Conservation (phyloP, 768 basidiomycete species). For the Pleurotus djamor region DNA sequence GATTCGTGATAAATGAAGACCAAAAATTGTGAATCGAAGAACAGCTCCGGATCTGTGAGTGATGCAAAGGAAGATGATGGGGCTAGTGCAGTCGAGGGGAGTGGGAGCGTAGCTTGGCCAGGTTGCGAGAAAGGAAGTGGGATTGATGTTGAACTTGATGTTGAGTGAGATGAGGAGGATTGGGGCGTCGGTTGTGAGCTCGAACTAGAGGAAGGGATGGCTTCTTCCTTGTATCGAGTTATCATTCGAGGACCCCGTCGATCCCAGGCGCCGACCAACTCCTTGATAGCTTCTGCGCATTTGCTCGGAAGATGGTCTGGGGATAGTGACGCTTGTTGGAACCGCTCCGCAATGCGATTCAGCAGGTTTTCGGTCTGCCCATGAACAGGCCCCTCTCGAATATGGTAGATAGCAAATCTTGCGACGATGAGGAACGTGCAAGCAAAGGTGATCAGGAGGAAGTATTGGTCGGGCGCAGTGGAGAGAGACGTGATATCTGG, state of each 20-base stretch:
- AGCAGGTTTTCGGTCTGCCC: slow-evolving; percentile 37
- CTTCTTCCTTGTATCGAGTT: neutral
- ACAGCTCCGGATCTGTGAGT: slow-evolving; percentile 25
- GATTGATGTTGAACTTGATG: neutral
- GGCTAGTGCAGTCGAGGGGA: neutral
- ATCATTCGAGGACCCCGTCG: slow-evolving; percentile 15
- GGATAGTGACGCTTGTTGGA: slow-evolving; percentile 29
- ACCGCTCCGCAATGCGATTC: slow-evolving; percentile 26
- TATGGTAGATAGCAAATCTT: slow-evolving; percentile 38
- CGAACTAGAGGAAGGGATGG: neutral
- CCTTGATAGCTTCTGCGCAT: slow-evolving; percentile 37
- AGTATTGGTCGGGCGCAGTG: slow-evolving; percentile 36
- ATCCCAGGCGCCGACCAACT: slow-evolving; percentile 24
- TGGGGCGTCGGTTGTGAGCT: neutral
- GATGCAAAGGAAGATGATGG: neutral
- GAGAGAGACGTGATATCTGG: slow-evolving; percentile 29
- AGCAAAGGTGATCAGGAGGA: slow-evolving; percentile 29
- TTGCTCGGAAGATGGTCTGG: slow-evolving; percentile 37
- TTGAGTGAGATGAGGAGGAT: neutral
- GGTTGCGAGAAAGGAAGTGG: neutral
- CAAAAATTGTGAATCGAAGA: slow-evolving; percentile 42
- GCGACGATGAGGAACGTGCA: slow-evolving; percentile 39
- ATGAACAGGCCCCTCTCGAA: slow-evolving; percentile 27
- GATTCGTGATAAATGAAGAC: slow-evolving; percentile 35
- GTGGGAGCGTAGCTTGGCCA: neutral